Percentiles rank a stretch among this genome's conserved stretches.
phyloP scores from a whole-genome alignment of 805 yeast genomes.

The Spathaspora gorwiae region DNA sequence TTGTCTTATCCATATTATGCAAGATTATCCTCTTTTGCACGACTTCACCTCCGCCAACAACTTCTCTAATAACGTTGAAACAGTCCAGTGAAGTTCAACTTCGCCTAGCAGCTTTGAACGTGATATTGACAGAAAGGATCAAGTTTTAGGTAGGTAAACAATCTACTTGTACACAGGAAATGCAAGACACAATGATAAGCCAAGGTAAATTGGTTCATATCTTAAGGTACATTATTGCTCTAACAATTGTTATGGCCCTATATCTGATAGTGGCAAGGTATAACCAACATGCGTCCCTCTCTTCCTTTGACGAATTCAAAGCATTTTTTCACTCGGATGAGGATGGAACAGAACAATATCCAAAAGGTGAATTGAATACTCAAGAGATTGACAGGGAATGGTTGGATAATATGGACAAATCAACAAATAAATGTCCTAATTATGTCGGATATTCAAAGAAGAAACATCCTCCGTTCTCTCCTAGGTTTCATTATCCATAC shows the following conservation, averaged over 20 bases:
- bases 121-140: no score
- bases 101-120: no score
- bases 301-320: neutral
- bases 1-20: no score
- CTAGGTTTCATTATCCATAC: slow-evolving; percentile 54
- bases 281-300: no score
- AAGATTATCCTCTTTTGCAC: no score
- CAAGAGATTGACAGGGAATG: slow-evolving; percentile 8
- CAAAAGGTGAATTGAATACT: neutral
- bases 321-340: neutral
- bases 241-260: no score
- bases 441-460: slow-evolving; percentile 56
- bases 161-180: no score
- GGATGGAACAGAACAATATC: neutral
- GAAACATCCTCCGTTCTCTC: slow-evolving; percentile 58
- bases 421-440: slow-evolving; percentile 46
- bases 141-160: no score
- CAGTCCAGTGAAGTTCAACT: no score
- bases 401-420: slow-evolving; percentile 15
- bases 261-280: no score
- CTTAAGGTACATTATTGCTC: neutral
- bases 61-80: no score
- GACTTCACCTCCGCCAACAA: no score
- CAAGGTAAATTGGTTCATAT: neutral
- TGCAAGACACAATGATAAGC: neutral